Evolutionary conservation across 1,139 yeast genomes (phyloP), one percentile per base, ranked within the genome.

Genomic region (Taphrina deformans): DNA sequence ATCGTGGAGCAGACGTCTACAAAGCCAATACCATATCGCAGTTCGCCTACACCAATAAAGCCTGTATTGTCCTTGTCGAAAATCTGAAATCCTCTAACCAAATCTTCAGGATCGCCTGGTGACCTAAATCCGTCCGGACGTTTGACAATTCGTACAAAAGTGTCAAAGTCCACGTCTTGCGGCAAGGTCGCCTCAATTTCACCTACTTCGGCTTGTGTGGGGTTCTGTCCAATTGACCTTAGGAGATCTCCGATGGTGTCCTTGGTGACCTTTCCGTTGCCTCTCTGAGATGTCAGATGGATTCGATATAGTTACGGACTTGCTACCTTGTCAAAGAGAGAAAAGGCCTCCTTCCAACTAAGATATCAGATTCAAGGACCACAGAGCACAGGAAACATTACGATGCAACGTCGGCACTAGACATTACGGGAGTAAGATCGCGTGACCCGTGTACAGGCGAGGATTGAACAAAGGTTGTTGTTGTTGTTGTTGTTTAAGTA

Each of bases 211-310:
- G 93, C 90, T 72, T 89, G 83, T 10, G 99, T 92, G 69, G 99
- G 99, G 80, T 95, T 95, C 79, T 93, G 98, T 38, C 99, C 99
- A 68, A 93, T 93, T 2, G 99, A 97, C 76, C 99, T 84, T 69
- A 95, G 83, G 72, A 95, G 83, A 74, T 95, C 99, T 48, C 98
- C 99, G 67, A 95, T 82, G 68, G 89, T 87, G 71, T 87, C 90
- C 68, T 84, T 83, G n/a, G 97, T 86, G 68, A 95, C 93, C 76
- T 86, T 84, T 18, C 99, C 99, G 52, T 95, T 89, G 50, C 97
- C 99, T 73, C 91, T 89, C 79, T 59, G 35, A 7, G 5, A 12
- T 14, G 7, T 16, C 5, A 21, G 40, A 5, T 5, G 7, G 18
- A 16, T 23, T 16, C 9, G 16, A 38, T 38, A 38, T 18, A 6